Evolutionary conservation across 768 basidiomycete genomes (phyloP), one percentile per base, ranked within the genome.

Genomic region (Leccinum olivaceopallidum): DNA sequence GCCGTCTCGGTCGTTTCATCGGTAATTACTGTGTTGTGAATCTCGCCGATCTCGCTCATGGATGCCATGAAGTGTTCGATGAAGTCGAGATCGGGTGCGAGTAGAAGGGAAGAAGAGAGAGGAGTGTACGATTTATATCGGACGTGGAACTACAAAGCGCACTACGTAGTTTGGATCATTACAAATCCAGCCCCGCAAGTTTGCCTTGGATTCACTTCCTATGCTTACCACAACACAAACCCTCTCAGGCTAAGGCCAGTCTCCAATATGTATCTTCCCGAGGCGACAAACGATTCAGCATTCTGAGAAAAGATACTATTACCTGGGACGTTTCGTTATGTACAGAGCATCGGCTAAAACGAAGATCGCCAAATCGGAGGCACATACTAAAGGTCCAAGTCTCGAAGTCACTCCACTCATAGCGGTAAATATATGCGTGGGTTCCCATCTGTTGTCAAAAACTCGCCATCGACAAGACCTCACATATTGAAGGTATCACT

Each of bases 41-140:
- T 52, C 37, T 42, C 50, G 44, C 55, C 4, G 14, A 44, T 53
- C 26, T 53, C 49, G 22, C 2, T 32, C 67, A 70, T 68, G 36
- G 13, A 47, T 26, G 13, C 22, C 48, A 12, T n/a, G 36, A 49
- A 34, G 39, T 48, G 30, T 24, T 24, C 36, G 30, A 16, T 47
- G n/a, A 42, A 12, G n/a, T 24, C 8, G 16, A 24, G 12, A 12
- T 10, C n/a, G 44, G 30, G 42, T 24, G n/a, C 6, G 6, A 56
- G 30, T 37, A 42, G 28, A 56, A 37, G 5, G 30, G 13, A 44
- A 60, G 20, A 24, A n/a, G 14, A 20, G 16, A 26, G 36, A 24
- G 22, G 20, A 4, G 26, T 16, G n/a, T 58, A 56, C 57, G 12
- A n/a, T 34, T 0, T 34, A 34, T 12, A 18, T 24, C 56, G 8